A percentile compares a stretch with the other conserved stretches of the same genome.
phyloP scores from a whole-genome alignment of 495 filamentous ascomycete species.

The Aspergillus homomorphus region DNA sequence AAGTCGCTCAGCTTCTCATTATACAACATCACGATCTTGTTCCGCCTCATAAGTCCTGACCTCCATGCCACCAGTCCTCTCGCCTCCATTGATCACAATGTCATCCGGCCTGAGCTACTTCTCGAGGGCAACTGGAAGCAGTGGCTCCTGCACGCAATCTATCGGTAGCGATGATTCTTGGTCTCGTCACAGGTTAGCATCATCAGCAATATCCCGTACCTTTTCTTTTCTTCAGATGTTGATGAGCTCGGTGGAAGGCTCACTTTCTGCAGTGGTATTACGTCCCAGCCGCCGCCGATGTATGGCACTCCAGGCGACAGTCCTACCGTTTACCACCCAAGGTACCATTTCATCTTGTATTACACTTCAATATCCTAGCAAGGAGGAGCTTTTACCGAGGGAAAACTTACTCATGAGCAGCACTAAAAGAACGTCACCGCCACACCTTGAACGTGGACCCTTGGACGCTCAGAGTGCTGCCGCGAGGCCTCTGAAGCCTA shows the following conservation, averaged over 20 bases:
- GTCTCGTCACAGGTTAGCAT: constrained; percentile 45
- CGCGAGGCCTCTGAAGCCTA: constrained; percentile 19
- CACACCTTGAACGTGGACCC: constrained; percentile 29
- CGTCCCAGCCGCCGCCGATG: constrained; percentile 33
- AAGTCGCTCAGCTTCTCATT: background rate
- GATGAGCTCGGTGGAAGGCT: constrained; percentile 21
- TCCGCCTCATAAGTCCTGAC: constrained; percentile 15
- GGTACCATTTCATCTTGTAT: constrained; percentile 32
- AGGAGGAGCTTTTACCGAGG: constrained; percentile 13
- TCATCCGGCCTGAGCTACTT: constrained; percentile 35
- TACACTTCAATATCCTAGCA: constrained; percentile 6
- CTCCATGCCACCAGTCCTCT: constrained; percentile 39
- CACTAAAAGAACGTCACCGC: constrained; percentile 32
- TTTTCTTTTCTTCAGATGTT: background rate
- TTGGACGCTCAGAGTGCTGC: constrained; percentile 28
- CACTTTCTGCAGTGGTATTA: constrained; percentile 31
- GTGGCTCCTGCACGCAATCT: constrained; percentile 33
- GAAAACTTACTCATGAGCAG: constrained; percentile 27
- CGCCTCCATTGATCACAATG: constrained; percentile 32
- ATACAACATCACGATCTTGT: background rate
- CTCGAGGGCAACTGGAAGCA: constrained; percentile 30
- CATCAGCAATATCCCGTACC: constrained; percentile 14
- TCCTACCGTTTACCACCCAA: constrained; percentile 44
- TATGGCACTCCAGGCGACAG: constrained; percentile 32
- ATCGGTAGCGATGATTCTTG: constrained; percentile 36